Base-by-base conservation (phyloP, 2,329 filamentous ascomycete genomes). In the Curvularia lunata region DNA sequence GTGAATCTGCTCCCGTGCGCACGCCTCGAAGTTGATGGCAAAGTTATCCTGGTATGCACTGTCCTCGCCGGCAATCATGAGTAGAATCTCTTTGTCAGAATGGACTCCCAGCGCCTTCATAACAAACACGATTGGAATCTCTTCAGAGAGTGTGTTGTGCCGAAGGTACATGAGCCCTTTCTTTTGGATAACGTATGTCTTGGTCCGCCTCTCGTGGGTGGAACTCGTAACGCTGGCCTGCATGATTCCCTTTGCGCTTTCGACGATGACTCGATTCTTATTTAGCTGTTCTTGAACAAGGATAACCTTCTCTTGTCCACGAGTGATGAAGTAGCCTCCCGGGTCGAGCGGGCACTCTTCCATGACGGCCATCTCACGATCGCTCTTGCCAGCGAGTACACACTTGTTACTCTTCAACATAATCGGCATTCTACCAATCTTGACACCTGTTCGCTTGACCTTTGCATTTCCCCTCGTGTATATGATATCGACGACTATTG, bases 231-330 rank as follows among this genome's bases (percentile, higher is more conserved):
- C 95, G 1, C 95, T 98, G 37, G 96, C 95, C 66, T 94, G 91
- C 55, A 98, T 94, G 63, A 96, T 88, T 59, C 91, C 91, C 78
- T 97, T 98, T 80, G 96, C 96, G 54, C 91, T 89, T 78, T 99
- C 96, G 16, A 99, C 94, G 75, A 99, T 97, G 71, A 99, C 91
- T 81, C 95, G 88, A 78, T 99, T 99, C 85, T 99, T 99, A 84
- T 95, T 99, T 74, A 99, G 82, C 79, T 99, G 95, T 75, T 99
- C 96, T 77, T 99, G 95, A 13, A 99, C 96, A 42, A 99, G 82
- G 72, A 99, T 99, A 67, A 99, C 95, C 81, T 99, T 99, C 77
- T 99, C 95, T 19, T 96, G 97, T 46, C 95, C 95, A 69, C 94
- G 92, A 65, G 98, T 92, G 71, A 99, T 95, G 72, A 99, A 99